phyloP scores from a whole-genome alignment of 208 protist species.

The Leishmania tarentolae region DNA sequence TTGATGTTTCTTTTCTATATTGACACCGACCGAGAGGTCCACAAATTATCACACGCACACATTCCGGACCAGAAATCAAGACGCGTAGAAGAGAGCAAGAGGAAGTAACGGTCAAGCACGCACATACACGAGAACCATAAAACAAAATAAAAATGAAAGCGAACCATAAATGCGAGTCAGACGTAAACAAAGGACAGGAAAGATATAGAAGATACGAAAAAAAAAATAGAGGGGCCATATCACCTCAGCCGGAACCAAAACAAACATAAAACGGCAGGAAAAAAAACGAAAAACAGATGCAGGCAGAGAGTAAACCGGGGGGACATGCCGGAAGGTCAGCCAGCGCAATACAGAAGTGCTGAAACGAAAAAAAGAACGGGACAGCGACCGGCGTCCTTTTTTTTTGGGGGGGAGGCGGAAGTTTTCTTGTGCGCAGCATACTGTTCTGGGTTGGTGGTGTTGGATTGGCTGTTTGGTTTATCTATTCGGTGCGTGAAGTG shows the following conservation, averaged over 20 bases:
- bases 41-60: background rate
- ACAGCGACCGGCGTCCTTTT: background rate
- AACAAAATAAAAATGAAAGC: background rate
- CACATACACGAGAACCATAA: background rate
- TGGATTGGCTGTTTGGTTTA: background rate
- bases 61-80: background rate
- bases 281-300: background rate
- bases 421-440: background rate
- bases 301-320: background rate
- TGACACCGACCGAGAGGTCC: background rate
- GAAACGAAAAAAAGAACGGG: background rate
- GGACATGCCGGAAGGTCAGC: background rate
- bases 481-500: background rate
- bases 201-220: background rate
- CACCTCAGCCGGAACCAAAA: background rate
- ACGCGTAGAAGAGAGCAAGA: conserved; percentile 1
- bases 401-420: too few relatives aligned
- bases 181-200: background rate
- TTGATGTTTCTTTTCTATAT: background rate
- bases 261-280: background rate
- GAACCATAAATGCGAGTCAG: background rate
- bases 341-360: background rate
- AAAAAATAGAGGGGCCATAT: background rate
- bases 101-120: background rate
- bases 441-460: background rate